Conservation (phyloP, 176 grass and related monocot genomes). For the Eleusine coracana region DNA sequence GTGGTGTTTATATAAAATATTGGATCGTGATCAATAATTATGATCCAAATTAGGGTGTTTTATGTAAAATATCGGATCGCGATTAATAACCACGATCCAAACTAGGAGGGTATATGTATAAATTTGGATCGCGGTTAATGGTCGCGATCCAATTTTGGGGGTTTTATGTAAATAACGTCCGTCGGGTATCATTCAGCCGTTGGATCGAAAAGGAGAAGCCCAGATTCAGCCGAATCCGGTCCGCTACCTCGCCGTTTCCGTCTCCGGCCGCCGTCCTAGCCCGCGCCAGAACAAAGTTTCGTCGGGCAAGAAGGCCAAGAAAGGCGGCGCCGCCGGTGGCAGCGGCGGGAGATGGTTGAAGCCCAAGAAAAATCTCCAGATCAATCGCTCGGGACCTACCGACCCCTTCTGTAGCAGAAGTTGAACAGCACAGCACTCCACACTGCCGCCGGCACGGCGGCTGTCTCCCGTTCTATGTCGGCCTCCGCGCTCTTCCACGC, state of each 20-base stretch:
- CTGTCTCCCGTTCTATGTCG: constrained; percentile 32
- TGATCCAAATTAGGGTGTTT: too few relatives aligned
- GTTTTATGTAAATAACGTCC: background rate
- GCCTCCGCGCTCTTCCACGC: constrained; percentile 32
- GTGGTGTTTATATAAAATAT: background rate
- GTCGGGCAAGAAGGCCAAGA: constrained; percentile 52
- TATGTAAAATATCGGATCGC: too few relatives aligned
- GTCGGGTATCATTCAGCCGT: background rate
- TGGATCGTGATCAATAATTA: background rate
- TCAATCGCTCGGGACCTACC: constrained; percentile 42
- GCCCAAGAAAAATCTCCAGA: constrained; percentile 78
- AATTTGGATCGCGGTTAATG: too few relatives aligned
- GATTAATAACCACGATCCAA: too few relatives aligned
- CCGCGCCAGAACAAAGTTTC: constrained; percentile 43
- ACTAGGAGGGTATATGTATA: too few relatives aligned
- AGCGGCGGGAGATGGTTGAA: constrained; percentile 74
- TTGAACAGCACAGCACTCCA: background rate
- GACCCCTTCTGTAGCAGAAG: too few relatives aligned
- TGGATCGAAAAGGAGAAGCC: background rate
- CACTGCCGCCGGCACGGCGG: background rate
- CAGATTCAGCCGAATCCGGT: background rate
- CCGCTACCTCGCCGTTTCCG: background rate
- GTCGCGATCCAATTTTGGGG: background rate
- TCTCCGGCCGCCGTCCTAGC: background rate
- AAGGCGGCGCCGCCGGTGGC: constrained; percentile 17